Percentiles rank a stretch among this genome's conserved stretches.
phyloP scores from a whole-genome alignment of 164 flowering plant genomes.

The Sextonia rubra region DNA sequence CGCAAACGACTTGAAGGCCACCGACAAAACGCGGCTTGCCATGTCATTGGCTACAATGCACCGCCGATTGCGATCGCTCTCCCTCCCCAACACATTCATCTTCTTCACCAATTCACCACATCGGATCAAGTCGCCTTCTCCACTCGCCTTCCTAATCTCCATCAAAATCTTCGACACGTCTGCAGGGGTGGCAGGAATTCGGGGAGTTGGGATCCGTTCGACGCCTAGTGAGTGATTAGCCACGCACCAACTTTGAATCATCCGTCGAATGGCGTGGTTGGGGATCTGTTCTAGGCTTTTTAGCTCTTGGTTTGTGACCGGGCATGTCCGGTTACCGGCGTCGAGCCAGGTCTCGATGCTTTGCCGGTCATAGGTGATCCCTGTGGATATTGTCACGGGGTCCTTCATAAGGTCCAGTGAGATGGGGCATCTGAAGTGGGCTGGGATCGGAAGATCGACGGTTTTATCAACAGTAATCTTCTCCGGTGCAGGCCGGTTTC shows the following conservation, averaged over 20 bases:
- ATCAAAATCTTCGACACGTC: conserved; percentile 39
- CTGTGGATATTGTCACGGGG: conserved; percentile 76
- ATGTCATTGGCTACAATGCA: conserved; percentile 41
- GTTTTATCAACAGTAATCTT: neutral
- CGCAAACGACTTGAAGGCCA: conserved; percentile 40
- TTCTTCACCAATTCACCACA: conserved; percentile 38
- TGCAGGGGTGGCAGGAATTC: conserved; percentile 40
- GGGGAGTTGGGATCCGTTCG: conserved; percentile 80
- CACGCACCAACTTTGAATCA: conserved; percentile 92
- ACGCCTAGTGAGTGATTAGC: conserved; percentile 49
- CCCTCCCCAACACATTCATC: conserved; percentile 39
- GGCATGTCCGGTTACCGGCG: conserved; percentile 59
- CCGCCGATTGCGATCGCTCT: conserved; percentile 56
- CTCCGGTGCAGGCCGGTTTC: neutral
- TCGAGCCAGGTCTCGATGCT: conserved; percentile 82
- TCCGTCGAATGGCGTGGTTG: conserved; percentile 55
- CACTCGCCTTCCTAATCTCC: conserved; percentile 17
- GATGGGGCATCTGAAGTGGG: conserved; percentile 74
- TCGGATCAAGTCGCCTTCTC: conserved; percentile 14
- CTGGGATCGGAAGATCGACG: conserved; percentile 44
- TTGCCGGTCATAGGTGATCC: conserved; percentile 74
- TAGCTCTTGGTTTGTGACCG: conserved; percentile 54
- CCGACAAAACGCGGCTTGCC: conserved; percentile 20
- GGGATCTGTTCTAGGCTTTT: conserved; percentile 55
- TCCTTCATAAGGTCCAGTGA: conserved; percentile 87